These are phyloP conservation scores for Leptographium procerum DNA, from an alignment of 2,329 filamentous ascomycete genomes.

Conservation along the genomic window DNA sequence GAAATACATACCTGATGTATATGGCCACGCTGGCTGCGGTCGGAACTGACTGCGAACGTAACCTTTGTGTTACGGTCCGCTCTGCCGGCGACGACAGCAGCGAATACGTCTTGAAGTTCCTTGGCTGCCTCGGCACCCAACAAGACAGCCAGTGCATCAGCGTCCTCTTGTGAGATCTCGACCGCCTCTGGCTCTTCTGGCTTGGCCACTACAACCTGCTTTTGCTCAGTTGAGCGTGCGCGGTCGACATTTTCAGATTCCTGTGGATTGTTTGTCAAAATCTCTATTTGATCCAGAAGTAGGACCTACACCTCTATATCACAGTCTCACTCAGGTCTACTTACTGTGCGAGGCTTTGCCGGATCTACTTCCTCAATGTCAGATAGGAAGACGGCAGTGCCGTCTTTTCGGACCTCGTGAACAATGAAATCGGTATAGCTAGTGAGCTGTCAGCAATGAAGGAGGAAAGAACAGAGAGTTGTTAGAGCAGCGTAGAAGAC, in stretches of 20 bases:
- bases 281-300: not conserved
- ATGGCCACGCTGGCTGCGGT: conserved; percentile 32
- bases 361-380: conserved; percentile 9
- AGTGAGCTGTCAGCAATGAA: not conserved
- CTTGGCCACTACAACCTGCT: not conserved
- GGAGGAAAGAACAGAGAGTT: conserved; percentile 5
- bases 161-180: conserved; percentile 19
- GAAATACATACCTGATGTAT: conserved; percentile 34
- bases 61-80: conserved; percentile 20
- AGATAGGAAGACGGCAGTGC: conserved; percentile 61
- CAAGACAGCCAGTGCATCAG: conserved; percentile 25
- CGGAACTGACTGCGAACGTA: conserved; percentile 29
- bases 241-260: not conserved
- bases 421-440: conserved; percentile 89
- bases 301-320: not conserved
- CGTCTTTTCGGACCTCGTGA: conserved; percentile 72
- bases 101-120: conserved; percentile 30
- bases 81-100: conserved; percentile 20
- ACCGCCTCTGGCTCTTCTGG: not conserved
- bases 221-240: not conserved
- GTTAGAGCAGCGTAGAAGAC: not conserved
- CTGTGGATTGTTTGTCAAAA: not conserved
- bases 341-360: not conserved
- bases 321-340: not conserved
- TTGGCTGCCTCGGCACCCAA: conserved; percentile 27